A percentile compares a stretch with the other conserved stretches of the same genome.
Evolutionary conservation across 1,284 basidiomycete species (phyloP).

Genomic region (Ustilago hordei): DNA sequence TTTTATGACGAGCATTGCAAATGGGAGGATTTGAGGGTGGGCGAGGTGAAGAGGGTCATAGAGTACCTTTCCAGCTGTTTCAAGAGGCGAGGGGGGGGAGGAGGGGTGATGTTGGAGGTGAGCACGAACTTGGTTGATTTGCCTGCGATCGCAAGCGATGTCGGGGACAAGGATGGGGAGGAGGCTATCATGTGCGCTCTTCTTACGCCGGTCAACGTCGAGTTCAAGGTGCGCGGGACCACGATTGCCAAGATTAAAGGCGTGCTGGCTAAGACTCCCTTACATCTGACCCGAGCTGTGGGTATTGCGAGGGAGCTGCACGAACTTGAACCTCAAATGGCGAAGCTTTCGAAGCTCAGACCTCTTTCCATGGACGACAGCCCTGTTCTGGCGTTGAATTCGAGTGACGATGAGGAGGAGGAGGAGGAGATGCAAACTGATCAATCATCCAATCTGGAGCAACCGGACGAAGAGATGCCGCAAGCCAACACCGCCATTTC

Average conservation of each 20-base stretch:
- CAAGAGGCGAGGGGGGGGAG: not conserved
- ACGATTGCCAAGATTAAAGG: not conserved
- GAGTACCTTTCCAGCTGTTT: not conserved
- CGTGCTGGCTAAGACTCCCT: not conserved
- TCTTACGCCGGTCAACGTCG: conserved; percentile 9
- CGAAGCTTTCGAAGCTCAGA: too few species aligned
- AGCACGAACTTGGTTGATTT: not conserved
- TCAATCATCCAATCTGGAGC: too few species aligned
- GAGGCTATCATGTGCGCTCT: conserved; percentile 12
- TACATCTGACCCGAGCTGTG: conserved; percentile 10
- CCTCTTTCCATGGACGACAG: too few species aligned
- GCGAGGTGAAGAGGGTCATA: conserved; percentile 13
- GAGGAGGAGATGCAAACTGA: not conserved
- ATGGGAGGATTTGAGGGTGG: conserved; percentile 18
- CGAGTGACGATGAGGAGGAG: not conserved
- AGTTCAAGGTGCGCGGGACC: not conserved
- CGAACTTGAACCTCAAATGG: not conserved
- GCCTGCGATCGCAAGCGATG: too few species aligned
- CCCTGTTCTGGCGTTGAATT: too few species aligned
- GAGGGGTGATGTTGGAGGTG: not conserved
- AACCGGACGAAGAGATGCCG: too few species aligned
- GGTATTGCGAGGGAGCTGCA: conserved; percentile 2
- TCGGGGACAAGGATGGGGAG: conserved; percentile 2
- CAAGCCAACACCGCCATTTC: too few species aligned
- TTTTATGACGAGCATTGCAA: conserved; percentile 34